Evolutionary conservation across 345 rosid genomes (phyloP), one percentile per base, ranked within the genome.

Genomic region (Salix koriyanagi): DNA sequence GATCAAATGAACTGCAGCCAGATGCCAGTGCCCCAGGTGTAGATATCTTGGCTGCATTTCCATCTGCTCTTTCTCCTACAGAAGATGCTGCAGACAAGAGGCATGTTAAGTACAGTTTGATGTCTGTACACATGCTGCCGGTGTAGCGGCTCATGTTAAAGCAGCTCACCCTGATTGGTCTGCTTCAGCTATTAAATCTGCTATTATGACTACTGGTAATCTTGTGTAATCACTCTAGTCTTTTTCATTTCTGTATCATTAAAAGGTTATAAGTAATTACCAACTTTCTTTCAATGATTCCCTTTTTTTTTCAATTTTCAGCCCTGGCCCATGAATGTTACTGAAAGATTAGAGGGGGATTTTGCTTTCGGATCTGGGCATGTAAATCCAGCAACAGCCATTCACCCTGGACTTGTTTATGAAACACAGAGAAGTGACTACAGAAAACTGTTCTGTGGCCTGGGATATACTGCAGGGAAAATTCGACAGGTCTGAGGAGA

Each of bases 171-270:
- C 91, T 9, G 74, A 64, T 52, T 91, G 91, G 91, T 89, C 94
- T 69, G 89, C 91, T 77, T 79, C 91, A 2, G 86, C 91, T 56
- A 87, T 90, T 74, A 84, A 87, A 80, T 89, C 94, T 19, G 88
- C 93, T 15, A 73, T 89, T 25, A 86, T 88, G 92, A 91, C 91
- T 19, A 88, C 89, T 2, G 89, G 94, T 88, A 83, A 41, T 41
- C 44, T 41, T 41, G 44, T 41, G 44, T 41, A 10, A 84, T 36
- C n/a, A 44, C 50, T 44, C 16, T 44, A 44, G 14, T 44, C 5
- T 11, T 44, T 13, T 13, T 3, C 50, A 44, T 44, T 44, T 44
- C 50, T 44, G 3, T 12, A 44, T 44, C 50, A 44, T 11, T 44
- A 4, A 9, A n/a, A 26, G 28, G 46, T 7, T 41, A 21, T 9